Evolutionary conservation across 2,329 filamentous ascomycete species (phyloP).

Genomic region (Ophiostoma tasmaniense): DNA sequence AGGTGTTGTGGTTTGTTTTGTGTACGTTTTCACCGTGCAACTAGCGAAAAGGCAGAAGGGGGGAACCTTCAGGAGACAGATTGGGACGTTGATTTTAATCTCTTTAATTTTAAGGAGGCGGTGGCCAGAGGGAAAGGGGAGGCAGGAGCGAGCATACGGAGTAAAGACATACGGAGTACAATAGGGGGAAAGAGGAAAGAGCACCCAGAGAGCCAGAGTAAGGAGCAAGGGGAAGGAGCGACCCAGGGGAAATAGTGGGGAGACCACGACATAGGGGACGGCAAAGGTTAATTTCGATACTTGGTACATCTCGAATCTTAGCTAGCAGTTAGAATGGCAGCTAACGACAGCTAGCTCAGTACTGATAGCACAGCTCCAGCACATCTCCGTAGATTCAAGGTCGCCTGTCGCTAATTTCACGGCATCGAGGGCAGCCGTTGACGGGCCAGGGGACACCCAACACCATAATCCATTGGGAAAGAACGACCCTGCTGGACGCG

Average conservation of each 20-base stretch:
- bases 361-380: not conserved
- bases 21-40: conserved; percentile 16
- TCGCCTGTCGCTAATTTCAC: not conserved
- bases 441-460: not conserved
- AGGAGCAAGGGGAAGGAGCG: conserved; percentile 11
- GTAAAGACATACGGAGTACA: not conserved
- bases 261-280: conserved; percentile 12
- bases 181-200: conserved; percentile 7
- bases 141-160: conserved; percentile 5
- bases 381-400: no score
- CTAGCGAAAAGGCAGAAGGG: conserved; percentile 16
- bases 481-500: conserved; percentile 4
- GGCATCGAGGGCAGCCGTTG: not conserved
- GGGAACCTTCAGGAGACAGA: conserved; percentile 14
- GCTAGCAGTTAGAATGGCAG: not conserved
- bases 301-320: not conserved
- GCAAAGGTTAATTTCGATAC: conserved; percentile 14
- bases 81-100: conserved; percentile 16
- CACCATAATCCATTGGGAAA: conserved; percentile 3
- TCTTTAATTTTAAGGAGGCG: conserved; percentile 22
- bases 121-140: conserved; percentile 17
- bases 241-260: conserved; percentile 9
- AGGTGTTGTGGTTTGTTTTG: conserved; percentile 14
- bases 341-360: not conserved
- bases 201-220: not conserved